These are phyloP conservation scores for Emmonsia crescens DNA, from an alignment of 2,329 filamentous ascomycete genomes.

Conservation along the genomic window DNA sequence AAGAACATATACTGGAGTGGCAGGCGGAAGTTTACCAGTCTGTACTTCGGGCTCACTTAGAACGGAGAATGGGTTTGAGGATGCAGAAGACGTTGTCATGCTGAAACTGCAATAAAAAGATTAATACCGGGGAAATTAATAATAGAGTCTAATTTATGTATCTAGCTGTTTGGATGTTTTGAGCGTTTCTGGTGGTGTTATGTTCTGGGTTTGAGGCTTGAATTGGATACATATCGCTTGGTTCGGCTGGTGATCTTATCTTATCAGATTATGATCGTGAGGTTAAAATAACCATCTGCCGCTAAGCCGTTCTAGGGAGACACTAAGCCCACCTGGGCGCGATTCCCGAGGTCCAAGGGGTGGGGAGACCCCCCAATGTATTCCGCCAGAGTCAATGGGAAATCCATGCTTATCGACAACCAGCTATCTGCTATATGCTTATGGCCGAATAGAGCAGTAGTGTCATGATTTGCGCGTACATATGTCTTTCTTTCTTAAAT, in stretches of 20 bases:
- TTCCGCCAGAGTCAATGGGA: no score
- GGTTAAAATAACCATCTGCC: neutral
- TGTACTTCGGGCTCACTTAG: neutral
- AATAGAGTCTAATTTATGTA: neutral
- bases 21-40: conserved; percentile 29
- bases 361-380: neutral
- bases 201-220: neutral
- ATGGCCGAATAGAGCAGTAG: neutral
- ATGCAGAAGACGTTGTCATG: neutral
- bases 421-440: neutral
- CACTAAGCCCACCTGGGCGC: neutral
- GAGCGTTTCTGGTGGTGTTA: neutral
- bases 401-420: neutral
- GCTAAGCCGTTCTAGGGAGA: neutral
- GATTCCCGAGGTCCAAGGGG: neutral
- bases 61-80: neutral
- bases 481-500: neutral
- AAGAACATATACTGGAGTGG: conserved; percentile 58
- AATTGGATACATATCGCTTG: neutral
- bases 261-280: neutral
- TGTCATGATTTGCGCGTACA: neutral
- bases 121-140: neutral
- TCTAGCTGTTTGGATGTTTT: neutral
- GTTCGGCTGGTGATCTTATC: neutral
- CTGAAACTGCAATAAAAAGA: neutral